These are phyloP conservation scores for Fusarium robinianum DNA, from an alignment of 2,329 filamentous ascomycete species.

Conservation along the genomic window DNA sequence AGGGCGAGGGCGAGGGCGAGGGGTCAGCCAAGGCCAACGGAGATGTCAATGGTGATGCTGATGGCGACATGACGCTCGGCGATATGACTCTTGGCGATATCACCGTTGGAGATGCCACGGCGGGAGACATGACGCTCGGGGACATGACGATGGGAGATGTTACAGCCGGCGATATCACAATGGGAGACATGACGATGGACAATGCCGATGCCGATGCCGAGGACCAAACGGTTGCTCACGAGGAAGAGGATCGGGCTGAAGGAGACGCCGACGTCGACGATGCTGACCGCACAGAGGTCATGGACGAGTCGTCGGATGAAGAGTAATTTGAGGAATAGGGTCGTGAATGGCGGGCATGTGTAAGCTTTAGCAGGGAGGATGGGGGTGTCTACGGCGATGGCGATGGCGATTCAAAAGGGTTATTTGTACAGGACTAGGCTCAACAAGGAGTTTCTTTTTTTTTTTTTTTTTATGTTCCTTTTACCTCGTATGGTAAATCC, in stretches of 20 bases:
- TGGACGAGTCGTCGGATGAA: conserved; percentile 45
- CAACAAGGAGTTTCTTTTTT: no score
- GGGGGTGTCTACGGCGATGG: conserved; percentile 4
- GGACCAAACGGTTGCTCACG: conserved; percentile 45
- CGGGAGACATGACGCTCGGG: conserved; percentile 57
- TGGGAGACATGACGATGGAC: conserved; percentile 52
- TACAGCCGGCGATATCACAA: conserved; percentile 32
- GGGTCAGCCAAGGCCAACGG: conserved; percentile 36
- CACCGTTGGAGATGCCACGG: conserved; percentile 40
- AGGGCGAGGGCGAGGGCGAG: conserved; percentile 33
- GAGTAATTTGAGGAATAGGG: conserved; percentile 31
- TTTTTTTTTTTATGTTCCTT: no score
- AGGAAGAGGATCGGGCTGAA: conserved; percentile 50
- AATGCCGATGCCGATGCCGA: conserved; percentile 61
- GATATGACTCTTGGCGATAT: conserved; percentile 36
- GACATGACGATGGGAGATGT: conserved; percentile 41
- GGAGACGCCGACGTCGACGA: conserved; percentile 56
- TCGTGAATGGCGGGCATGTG: conserved; percentile 2
- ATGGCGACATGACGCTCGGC: conserved; percentile 47
- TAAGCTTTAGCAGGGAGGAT: conserved; percentile 15
- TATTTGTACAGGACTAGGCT: no score
- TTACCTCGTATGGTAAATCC: no score
- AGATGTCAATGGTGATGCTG: conserved; percentile 35
- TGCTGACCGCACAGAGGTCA: conserved; percentile 44
- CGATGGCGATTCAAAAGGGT: conserved; percentile 22